phyloP scores from a whole-genome alignment of 1,284 basidiomycete species.

The Pholiota adiposa region DNA sequence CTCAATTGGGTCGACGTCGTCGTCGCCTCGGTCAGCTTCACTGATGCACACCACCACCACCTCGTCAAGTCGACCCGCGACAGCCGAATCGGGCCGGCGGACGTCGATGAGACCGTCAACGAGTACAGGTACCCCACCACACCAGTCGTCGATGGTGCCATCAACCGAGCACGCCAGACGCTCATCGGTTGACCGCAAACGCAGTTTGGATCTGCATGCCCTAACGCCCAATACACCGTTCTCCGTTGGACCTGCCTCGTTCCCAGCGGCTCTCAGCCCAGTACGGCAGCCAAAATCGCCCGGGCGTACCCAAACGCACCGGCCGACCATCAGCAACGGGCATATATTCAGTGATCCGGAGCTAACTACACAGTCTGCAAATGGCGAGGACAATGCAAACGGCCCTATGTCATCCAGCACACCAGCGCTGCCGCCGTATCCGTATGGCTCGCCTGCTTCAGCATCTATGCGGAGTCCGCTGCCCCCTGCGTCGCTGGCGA shows the following conservation, averaged over 20 bases:
- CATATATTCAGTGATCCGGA: conserved; percentile 22
- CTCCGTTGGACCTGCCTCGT: conserved; percentile 1
- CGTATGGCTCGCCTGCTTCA: neutral
- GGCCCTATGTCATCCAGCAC: neutral
- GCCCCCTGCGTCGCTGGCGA: conserved; percentile 27
- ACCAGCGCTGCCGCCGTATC: neutral
- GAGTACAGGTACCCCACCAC: conserved; percentile 17
- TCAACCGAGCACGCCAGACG: conserved; percentile 14
- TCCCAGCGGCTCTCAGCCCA: conserved; percentile 10
- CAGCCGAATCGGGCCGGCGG: conserved; percentile 11
- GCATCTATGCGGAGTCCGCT: conserved; percentile 16
- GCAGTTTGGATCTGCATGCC: conserved; percentile 21
- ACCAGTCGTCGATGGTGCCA: conserved; percentile 21
- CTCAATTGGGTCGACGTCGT: conserved; percentile 35
- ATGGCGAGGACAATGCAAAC: conserved; percentile 1
- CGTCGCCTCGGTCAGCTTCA: conserved; percentile 34
- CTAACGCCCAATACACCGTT: conserved; percentile 4
- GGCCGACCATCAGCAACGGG: conserved; percentile 21
- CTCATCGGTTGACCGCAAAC: conserved; percentile 20
- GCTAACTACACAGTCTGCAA: conserved; percentile 8
- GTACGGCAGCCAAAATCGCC: conserved; percentile 25
- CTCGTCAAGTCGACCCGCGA: conserved; percentile 8
- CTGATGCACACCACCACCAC: conserved; percentile 10
- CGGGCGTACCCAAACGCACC: conserved; percentile 20
- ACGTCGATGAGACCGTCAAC: conserved; percentile 21